phyloP scores from a whole-genome alignment of 2,329 filamentous ascomycete genomes.

The Fusarium sterilihyphosum region DNA sequence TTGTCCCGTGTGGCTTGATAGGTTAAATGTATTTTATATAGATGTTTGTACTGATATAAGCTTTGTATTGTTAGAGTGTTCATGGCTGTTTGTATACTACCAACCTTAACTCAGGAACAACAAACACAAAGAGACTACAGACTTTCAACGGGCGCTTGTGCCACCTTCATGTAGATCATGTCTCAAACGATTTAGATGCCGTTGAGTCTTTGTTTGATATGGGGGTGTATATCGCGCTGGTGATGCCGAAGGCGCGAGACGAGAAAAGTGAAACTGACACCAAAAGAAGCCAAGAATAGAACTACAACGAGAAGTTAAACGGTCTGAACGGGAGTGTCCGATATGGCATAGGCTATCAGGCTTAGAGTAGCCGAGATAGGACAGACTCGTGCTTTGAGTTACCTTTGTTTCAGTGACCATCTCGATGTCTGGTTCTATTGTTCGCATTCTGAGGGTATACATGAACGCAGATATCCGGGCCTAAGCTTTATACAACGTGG shows the following conservation, averaged over 20 bases:
- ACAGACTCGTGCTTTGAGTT: background rate
- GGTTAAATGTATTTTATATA: background rate
- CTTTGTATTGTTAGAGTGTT: background rate
- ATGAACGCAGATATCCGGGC: background rate
- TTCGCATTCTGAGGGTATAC: background rate
- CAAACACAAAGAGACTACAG: background rate
- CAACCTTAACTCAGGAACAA: background rate
- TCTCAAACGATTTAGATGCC: background rate
- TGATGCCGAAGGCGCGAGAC: background rate
- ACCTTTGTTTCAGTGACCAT: background rate
- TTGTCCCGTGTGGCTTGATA: background rate
- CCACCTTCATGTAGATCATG: background rate
- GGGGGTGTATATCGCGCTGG: background rate
- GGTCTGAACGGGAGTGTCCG: background rate
- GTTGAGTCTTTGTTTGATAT: background rate
- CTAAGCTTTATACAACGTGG: background rate
- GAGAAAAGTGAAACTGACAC: background rate
- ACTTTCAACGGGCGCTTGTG: background rate
- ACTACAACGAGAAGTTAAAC: background rate
- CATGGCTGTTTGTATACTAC: background rate
- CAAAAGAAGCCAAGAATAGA: background rate
- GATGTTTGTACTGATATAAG: background rate
- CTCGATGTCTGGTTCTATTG: background rate
- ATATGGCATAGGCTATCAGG: no score
- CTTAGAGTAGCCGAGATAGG: background rate